Evolutionary conservation across 2,329 filamentous ascomycete genomes (phyloP).

Genomic region (Cordyceps cicadae): DNA sequence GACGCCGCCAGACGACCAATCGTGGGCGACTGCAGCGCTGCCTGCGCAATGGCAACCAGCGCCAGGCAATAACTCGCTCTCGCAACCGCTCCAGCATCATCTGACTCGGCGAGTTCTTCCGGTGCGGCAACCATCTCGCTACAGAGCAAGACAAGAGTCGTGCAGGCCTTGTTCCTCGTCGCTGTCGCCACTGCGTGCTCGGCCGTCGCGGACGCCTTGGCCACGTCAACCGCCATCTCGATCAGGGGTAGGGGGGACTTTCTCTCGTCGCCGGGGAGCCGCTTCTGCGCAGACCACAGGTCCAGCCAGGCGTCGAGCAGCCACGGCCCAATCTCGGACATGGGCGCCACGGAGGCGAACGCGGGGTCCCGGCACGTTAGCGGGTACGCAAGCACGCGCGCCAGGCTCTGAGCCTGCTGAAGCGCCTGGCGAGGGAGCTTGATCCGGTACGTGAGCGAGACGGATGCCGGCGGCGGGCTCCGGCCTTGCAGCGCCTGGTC

Average conservation of each 20-base stretch:
- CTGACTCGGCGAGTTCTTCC: slow-evolving; percentile 23
- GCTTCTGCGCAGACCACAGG: slow-evolving; percentile 31
- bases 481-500: slow-evolving; percentile 25
- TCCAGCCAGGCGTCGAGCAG: slow-evolving; percentile 40
- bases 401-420: slow-evolving; percentile 37
- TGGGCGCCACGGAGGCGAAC: slow-evolving; percentile 25
- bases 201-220: slow-evolving; percentile 15
- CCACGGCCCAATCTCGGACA: slow-evolving; percentile 38
- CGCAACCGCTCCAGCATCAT: slow-evolving; percentile 20
- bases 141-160: slow-evolving; percentile 34
- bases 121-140: slow-evolving; percentile 30
- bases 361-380: slow-evolving; percentile 26
- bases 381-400: slow-evolving; percentile 35
- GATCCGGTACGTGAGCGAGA: slow-evolving; percentile 32
- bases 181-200: slow-evolving; percentile 14
- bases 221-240: slow-evolving; percentile 28
- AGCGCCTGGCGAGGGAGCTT: slow-evolving; percentile 34
- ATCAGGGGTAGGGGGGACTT: slow-evolving; percentile 28
- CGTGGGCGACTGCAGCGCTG: slow-evolving; percentile 24
- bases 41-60: slow-evolving; percentile 30
- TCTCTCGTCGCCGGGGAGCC: slow-evolving; percentile 26
- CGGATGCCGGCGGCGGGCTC: slow-evolving; percentile 4
- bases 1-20: slow-evolving; percentile 33
- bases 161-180: slow-evolving; percentile 29
- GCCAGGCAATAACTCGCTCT: slow-evolving; percentile 30